phyloP scores from a whole-genome alignment of 345 rosid species.

The Laguncularia racemosa region DNA sequence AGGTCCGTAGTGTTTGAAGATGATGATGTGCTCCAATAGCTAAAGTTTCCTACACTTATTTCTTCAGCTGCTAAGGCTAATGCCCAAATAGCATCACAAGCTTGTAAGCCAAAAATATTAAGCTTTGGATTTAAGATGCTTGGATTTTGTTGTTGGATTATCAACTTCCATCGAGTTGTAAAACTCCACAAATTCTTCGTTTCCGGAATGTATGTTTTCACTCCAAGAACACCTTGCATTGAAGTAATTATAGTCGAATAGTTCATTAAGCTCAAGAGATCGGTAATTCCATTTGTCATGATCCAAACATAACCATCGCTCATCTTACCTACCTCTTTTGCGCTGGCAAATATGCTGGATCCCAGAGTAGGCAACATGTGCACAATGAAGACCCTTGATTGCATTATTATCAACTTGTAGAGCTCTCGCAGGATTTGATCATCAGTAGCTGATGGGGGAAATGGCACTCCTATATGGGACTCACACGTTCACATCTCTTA shows the following conservation, averaged over 20 bases:
- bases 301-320: constrained; percentile 30
- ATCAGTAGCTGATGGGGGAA: constrained; percentile 27
- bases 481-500: constrained; percentile 25
- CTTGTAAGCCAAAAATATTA: constrained; percentile 12
- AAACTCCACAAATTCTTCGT: not conserved
- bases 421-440: constrained; percentile 42
- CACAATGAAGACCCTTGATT: constrained; percentile 47
- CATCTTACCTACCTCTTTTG: constrained; percentile 22
- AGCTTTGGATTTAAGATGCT: not conserved
- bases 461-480: constrained; percentile 46
- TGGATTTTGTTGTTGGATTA: not conserved
- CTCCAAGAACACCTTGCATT: constrained; percentile 14
- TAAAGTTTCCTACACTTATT: not conserved
- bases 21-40: not conserved
- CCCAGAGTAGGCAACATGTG: constrained; percentile 34
- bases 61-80: constrained; percentile 10
- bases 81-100: constrained; percentile 8
- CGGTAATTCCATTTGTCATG: constrained; percentile 18
- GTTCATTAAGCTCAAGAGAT: constrained; percentile 4
- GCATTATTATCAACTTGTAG: constrained; percentile 36
- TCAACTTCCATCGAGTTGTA: not conserved
- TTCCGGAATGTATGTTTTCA: constrained; percentile 1
- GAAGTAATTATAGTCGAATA: not conserved
- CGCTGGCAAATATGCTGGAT: constrained; percentile 18
- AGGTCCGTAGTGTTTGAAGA: constrained; percentile 19